Base-by-base conservation (phyloP, 106 monocot species). In the Cymbidium sinense region DNA sequence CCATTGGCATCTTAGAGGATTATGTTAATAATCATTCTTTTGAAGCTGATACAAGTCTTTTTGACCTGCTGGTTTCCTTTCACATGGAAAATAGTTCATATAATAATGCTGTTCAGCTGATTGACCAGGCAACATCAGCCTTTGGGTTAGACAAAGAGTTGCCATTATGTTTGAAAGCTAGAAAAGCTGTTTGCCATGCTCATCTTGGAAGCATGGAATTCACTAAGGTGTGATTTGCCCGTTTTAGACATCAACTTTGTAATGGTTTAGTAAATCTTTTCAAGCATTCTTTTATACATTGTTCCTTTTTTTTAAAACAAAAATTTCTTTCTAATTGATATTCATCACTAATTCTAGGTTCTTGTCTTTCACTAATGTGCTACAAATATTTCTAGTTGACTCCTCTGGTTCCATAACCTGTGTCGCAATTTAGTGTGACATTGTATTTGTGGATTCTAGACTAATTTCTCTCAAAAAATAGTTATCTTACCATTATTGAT, bases 181-280 rank as follows among this genome's bases (percentile, higher is more conserved):
- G 93, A 75, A 80, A 70, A 37, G 91, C 80, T 78, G 65, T 99
- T 76, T 95, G 99, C 80, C 82, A 83, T 77, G 90, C 90, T 64
- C 81, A 86, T 84, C 87, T 95, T 78, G 92, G 95, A 77, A 90
- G 93, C 77, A 79, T 89, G 79, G 85, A 88, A 65, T 76, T 89
- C 79, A 81, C 92, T 29, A 82, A 95, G 99, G 95, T 98, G 35
- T 79, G 71, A 54, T 79, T 41, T 51, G 37, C 69, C 28, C 19
- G 34, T 78, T 23, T 75, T 72, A 29, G 25, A 39, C 30, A 52
- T 71, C 2, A 71, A 39, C 34, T 37, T 71, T 71, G 37, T n/a
- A 8, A 36, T 37, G 37, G 71, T 37, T 37, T 71, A 37, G 21
- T 35, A 39, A 35, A 1, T 12, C 34, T 71, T 39, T 34, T 36